Evolutionary conservation across 2,329 filamentous ascomycete genomes (phyloP), one percentile per base, ranked within the genome.

Genomic region (Clathrospora elynae): DNA sequence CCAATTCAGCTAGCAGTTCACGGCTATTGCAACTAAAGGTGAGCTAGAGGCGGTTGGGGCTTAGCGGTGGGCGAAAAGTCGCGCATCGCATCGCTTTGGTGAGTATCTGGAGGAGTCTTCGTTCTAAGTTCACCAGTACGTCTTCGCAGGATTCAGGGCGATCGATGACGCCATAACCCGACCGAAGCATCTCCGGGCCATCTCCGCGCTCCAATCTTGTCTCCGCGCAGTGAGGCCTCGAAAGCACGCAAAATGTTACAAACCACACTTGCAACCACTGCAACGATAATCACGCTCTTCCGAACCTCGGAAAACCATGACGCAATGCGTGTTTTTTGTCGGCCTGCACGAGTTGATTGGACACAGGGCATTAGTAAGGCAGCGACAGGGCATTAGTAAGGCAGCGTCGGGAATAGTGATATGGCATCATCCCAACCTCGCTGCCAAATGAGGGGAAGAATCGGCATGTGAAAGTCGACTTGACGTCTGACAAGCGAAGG

Each of bases 351-450:
- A 13, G 35, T 11, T 54, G 35, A 59, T 62, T 59, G 55, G 55
- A 28, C 25, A 39, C 8, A 23, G 7, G 4, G 22, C 16, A 61
- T 66, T 64, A 61, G 28, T 61, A 66, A 66, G 52, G 51, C 56
- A 56, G 49, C 26, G 8, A 19, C n/a, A n/a, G 5, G 3, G 24
- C 19, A 59, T 63, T 61, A 59, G 22, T 57, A 63, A 64, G 54
- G 55, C 55, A 55, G 54, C 35, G 55, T 51, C 50, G 53, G 55
- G 38, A 58, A 62, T 65, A 62, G 46, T 28, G 47, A 42, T 38
- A 68, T 67, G 62, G 57, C 60, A 63, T 66, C 63, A 69, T 67
- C 41, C 58, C 55, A 54, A 51, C 52, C 36, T 35, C 40, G 36
- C 46, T 49, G 50, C 40, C 51, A 44, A 47, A 51, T 52, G 53